Percentiles rank a stretch among this genome's conserved stretches.
phyloP scores from a whole-genome alignment of 2,329 filamentous ascomycete species.

The Elsinoe perseae region DNA sequence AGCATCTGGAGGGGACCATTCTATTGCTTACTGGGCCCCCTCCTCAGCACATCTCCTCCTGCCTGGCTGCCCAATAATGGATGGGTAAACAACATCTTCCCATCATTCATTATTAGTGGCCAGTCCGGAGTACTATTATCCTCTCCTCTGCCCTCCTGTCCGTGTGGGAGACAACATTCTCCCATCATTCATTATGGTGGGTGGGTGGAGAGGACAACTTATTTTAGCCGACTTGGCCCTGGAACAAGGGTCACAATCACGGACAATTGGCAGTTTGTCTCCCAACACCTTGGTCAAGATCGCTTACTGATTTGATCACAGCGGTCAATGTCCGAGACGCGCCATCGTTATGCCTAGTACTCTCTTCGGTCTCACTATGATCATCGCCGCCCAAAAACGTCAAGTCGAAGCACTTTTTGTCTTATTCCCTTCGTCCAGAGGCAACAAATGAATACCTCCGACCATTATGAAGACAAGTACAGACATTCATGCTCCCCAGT shows the following conservation, averaged over 20 bases:
- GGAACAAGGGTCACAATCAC: background rate
- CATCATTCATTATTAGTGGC: background rate
- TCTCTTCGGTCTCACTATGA: too few species aligned
- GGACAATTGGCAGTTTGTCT: too few species aligned
- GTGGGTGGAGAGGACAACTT: background rate
- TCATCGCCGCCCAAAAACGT: too few species aligned
- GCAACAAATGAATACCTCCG: too few species aligned
- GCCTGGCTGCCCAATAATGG: background rate
- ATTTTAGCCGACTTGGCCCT: background rate
- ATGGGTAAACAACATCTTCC: background rate
- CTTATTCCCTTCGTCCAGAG: too few species aligned
- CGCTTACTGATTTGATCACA: too few species aligned
- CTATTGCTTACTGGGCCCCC: background rate
- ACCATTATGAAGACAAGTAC: too few species aligned
- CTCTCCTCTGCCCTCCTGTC: background rate
- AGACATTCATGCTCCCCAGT: too few species aligned
- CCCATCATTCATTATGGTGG: constrained; percentile 4
- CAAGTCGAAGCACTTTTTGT: too few species aligned
- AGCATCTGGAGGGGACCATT: background rate
- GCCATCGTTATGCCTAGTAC: too few species aligned
- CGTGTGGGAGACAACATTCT: background rate
- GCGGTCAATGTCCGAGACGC: too few species aligned
- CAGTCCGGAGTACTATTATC: background rate
- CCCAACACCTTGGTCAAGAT: too few species aligned
- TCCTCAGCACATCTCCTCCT: background rate